These are phyloP conservation scores for Solanum corneliomulleri DNA, from an alignment of 257 asterid genomes.

Conservation along the genomic window DNA sequence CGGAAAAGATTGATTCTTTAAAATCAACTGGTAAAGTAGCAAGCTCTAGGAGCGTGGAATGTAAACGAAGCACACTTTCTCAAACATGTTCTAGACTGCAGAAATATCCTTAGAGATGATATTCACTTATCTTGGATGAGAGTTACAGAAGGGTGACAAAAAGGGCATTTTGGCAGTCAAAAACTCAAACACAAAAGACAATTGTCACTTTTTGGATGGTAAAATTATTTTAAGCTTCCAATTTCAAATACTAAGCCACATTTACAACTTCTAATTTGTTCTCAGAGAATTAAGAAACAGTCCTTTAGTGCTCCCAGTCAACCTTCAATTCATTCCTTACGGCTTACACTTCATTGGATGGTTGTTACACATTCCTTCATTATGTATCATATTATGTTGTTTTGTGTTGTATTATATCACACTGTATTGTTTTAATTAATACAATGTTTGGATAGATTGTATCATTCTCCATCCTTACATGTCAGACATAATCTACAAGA, in stretches of 20 bases:
- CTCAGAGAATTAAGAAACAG: background rate
- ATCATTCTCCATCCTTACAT: background rate
- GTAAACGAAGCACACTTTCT: background rate
- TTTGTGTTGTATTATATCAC: background rate
- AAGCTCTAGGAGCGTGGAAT: background rate
- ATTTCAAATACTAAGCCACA: background rate
- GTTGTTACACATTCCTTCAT: background rate
- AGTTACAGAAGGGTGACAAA: background rate
- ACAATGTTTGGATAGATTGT: background rate
- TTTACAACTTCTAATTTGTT: background rate
- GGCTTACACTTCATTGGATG: too few species aligned
- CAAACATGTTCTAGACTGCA: background rate
- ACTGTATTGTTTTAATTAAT: background rate
- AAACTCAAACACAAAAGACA: background rate
- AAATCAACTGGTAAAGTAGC: background rate
- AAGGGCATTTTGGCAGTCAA: background rate
- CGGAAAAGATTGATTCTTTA: background rate
- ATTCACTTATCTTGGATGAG: background rate
- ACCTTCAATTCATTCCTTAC: background rate
- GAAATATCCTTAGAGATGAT: background rate
- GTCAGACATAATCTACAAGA: background rate
- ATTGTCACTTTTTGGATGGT: background rate
- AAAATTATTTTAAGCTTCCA: background rate
- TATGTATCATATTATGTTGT: background rate
- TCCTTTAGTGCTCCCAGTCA: background rate